phyloP scores from a whole-genome alignment of 306 rosid genomes.

The Hippophae gyantsensis region DNA sequence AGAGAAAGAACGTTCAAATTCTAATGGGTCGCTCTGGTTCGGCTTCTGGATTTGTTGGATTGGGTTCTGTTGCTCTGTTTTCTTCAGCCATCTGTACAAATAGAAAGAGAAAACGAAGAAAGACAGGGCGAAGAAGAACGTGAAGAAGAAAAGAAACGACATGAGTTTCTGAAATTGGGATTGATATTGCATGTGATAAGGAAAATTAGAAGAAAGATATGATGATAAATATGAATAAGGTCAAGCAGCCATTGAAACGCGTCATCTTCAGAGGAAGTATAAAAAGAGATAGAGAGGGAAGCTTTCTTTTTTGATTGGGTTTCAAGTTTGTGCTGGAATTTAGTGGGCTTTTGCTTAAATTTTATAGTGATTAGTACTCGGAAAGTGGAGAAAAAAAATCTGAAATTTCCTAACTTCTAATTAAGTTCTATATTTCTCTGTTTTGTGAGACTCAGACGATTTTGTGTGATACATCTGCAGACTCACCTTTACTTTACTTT shows the following conservation, averaged over 20 bases:
- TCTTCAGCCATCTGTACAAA: slow-evolving; percentile 22
- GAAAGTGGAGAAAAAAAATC: no score
- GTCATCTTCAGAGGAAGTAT: slow-evolving; percentile 20
- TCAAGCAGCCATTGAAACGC: slow-evolving; percentile 47
- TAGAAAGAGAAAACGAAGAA: slow-evolving; percentile 25
- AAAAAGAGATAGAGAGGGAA: slow-evolving; percentile 2
- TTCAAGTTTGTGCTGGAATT: background rate
- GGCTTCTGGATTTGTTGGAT: slow-evolving; percentile 17
- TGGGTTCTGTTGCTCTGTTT: slow-evolving; percentile 9
- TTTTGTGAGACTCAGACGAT: no score
- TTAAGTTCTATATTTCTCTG: no score
- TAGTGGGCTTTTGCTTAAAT: no score
- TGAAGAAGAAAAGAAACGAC: slow-evolving; percentile 20
- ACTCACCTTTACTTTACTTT: no score
- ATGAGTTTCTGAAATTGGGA: slow-evolving; percentile 28
- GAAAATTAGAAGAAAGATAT: slow-evolving; percentile 19
- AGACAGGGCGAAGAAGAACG: slow-evolving; percentile 27
- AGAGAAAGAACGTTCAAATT: slow-evolving; percentile 13
- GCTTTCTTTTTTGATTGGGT: background rate
- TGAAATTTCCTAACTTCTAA: no score
- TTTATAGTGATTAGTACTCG: no score
- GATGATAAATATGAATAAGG: slow-evolving; percentile 7
- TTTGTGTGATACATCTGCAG: no score
- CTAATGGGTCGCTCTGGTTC: slow-evolving; percentile 13
- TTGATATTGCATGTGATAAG: slow-evolving; percentile 6